These are phyloP conservation scores for Exophiala sp. DNA, from an alignment of 2,329 filamentous ascomycete species.

Conservation along the genomic window DNA sequence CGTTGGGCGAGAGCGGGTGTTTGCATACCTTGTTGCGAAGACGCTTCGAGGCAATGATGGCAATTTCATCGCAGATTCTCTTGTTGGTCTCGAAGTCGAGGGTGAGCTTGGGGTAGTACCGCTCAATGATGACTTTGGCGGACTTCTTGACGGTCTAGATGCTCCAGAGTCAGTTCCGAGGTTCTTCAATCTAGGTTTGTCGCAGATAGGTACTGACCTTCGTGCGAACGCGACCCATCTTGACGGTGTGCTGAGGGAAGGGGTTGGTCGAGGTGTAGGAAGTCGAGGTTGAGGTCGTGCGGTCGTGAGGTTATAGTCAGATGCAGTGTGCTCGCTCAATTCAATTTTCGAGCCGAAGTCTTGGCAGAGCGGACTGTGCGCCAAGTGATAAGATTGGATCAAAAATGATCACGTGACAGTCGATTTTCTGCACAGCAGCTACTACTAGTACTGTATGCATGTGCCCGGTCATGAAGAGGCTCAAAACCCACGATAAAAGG, in stretches of 20 bases:
- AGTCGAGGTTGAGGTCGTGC: conserved; percentile 1
- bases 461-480: too few species aligned
- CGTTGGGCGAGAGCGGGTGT: neutral
- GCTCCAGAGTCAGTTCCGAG: neutral
- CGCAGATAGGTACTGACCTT: conserved; percentile 33
- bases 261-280: neutral
- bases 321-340: conserved; percentile 6
- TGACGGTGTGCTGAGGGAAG: conserved; percentile 33
- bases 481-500: too few species aligned
- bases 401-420: neutral
- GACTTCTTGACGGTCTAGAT: conserved; percentile 66
- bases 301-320: neutral
- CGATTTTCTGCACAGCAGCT: too few species aligned
- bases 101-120: conserved; percentile 94
- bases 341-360: conserved; percentile 7
- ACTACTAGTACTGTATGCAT: too few species aligned
- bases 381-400: neutral
- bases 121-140: conserved; percentile 99
- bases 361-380: conserved; percentile 9
- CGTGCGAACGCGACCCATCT: conserved; percentile 47
- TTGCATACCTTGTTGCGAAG: conserved; percentile 87
- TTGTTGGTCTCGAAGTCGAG: conserved; percentile 99
- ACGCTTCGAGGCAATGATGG: conserved; percentile 98
- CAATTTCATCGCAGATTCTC: conserved; percentile 99
- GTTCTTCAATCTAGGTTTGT: neutral